These are phyloP conservation scores for Penicillium canescens DNA, from an alignment of 495 filamentous ascomycete genomes.

Conservation along the genomic window DNA sequence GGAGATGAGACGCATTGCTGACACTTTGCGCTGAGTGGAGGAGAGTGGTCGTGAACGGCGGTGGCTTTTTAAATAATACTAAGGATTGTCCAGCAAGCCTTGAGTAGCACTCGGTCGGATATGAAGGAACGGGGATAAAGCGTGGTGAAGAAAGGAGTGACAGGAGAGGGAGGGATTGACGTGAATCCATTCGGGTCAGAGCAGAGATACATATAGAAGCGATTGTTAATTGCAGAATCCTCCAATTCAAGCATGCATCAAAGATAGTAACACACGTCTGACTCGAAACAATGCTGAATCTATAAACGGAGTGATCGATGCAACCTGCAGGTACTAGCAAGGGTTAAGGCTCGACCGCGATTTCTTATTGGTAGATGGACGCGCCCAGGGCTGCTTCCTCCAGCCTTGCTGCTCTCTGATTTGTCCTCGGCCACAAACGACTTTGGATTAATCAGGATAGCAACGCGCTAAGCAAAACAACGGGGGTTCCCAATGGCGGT, in stretches of 20 bases:
- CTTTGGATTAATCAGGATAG: conserved; percentile 22
- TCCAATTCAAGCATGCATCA: conserved; percentile 10
- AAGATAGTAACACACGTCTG: conserved; percentile 28
- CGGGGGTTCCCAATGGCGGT: conserved; percentile 16
- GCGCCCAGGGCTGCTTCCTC: conserved; percentile 19
- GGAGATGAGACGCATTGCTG: conserved; percentile 30
- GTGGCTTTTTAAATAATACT: not conserved
- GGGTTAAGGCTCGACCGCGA: conserved; percentile 12
- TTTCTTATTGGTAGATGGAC: conserved; percentile 19
- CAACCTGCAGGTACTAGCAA: conserved; percentile 30
- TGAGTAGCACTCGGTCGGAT: conserved; percentile 16
- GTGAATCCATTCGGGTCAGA: conserved; percentile 16
- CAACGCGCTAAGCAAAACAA: conserved; percentile 33
- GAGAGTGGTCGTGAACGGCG: not conserved
- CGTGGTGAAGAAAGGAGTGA: conserved; percentile 17
- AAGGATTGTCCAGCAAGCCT: conserved; percentile 11
- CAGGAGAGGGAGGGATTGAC: conserved; percentile 6
- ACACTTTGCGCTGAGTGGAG: not conserved
- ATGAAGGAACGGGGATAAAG: conserved; percentile 2
- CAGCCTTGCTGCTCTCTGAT: conserved; percentile 18
- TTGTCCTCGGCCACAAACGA: conserved; percentile 16
- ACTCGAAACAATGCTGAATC: conserved; percentile 23
- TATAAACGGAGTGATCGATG: conserved; percentile 28
- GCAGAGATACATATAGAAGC: conserved; percentile 24
- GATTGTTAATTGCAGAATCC: conserved; percentile 12